Conservation (phyloP, 2,329 filamentous ascomycete genomes). For the Fusarium torulosum region DNA sequence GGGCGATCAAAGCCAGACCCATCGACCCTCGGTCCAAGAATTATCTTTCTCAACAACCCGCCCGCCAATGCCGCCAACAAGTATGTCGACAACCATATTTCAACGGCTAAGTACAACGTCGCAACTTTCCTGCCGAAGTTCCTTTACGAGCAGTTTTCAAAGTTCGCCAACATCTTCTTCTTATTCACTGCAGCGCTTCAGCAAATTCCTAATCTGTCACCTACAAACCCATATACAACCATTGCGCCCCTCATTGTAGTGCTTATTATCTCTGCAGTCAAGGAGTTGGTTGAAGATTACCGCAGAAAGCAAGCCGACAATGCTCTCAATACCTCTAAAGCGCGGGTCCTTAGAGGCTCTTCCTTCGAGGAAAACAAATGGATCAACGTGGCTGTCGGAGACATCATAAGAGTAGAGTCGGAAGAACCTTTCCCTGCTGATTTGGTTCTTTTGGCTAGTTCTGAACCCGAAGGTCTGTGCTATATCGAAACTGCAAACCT, state of each 20-base stretch:
- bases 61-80: constrained; percentile 90
- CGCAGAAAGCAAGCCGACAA: constrained; percentile 89
- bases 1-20: constrained; percentile 87
- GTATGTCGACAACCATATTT: constrained; percentile 96
- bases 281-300: constrained; percentile 94
- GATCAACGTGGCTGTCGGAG: constrained; percentile 93
- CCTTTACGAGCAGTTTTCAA: constrained; percentile 97
- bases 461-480: constrained; percentile 95
- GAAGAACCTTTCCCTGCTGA: constrained; percentile 97
- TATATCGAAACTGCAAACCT: constrained; percentile 99
- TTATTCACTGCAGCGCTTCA: constrained; percentile 95
- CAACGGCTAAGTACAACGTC: constrained; percentile 96
- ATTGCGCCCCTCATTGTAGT: constrained; percentile 94
- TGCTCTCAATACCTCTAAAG: constrained; percentile 87
- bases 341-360: constrained; percentile 84
- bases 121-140: constrained; percentile 97
- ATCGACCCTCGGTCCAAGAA: constrained; percentile 87
- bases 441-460: constrained; percentile 90
- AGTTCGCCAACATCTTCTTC: constrained; percentile 99
- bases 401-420: constrained; percentile 92
- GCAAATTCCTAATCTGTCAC: constrained; percentile 94
- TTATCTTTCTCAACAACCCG: constrained; percentile 96
- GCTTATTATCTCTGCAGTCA: constrained; percentile 91
- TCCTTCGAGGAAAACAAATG: constrained; percentile 89
- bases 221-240: constrained; percentile 95